Evolutionary conservation across 768 basidiomycete species (phyloP), one percentile per base, ranked within the genome.

Genomic region (Boletus subparvulus): DNA sequence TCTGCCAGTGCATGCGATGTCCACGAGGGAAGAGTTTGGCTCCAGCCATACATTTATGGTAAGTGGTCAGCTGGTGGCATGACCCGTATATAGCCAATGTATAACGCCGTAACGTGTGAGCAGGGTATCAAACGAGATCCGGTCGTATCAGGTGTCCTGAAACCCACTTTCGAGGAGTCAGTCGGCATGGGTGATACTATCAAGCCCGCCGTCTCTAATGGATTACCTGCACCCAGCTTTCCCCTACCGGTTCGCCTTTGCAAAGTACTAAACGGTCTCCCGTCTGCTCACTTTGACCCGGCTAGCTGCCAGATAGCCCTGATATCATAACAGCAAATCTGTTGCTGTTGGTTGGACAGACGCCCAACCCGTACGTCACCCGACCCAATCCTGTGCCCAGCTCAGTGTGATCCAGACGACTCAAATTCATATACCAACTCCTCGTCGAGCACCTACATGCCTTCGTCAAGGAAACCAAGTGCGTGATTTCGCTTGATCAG

Each of bases 391-490:
- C 10, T 9, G 12, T 28, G 1, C 33, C 30, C 16, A 8, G 7
- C 48, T 58, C 41, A 48, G 6, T 14, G 17, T 19, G 30, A 37
- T 51, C 12, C 21, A 78, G 78, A 35, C 77, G 83, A 14, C 65
- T 64, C 52, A 77, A 69, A 57, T 80, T 84, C 69, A 69, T 84
- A 54, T 76, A 79, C 55, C 70, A 78, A 63, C 75, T 69, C 32
- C 73, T 91, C 72, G 67, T 88, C 51, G 78, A 75, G 30, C 90
- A 94, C 66, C 59, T 94, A 9, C 92, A 94, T 66, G 80, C 83
- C 39, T 90, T 91, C 61, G 76, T 90, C 24, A 78, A 77, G 43
- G 91, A 92, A 70, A 87, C 88, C 1, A 79, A 83, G 82, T 78
- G 24, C 39, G 77, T 65, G 30, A 32, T 33, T 14, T 50, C 45